Percentiles rank a stretch among this genome's conserved stretches.
Conservation (phyloP, 192 early-diverging fungal species). For the Coemansia sp. region DNA sequence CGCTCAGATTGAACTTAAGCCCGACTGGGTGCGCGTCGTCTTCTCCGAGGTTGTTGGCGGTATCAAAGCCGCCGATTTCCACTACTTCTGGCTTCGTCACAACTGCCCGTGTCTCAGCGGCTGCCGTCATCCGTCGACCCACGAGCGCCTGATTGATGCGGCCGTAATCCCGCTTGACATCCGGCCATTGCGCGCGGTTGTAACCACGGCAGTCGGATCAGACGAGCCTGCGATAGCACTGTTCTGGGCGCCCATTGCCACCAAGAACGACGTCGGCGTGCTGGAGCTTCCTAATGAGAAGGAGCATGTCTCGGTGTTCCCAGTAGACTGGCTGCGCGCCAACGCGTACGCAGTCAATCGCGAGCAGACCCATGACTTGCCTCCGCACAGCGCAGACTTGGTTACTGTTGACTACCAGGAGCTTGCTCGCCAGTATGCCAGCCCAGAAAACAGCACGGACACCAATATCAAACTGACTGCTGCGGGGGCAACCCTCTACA, state of each 20-base stretch:
- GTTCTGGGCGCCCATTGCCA: slow-evolving; percentile 41
- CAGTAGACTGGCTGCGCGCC: slow-evolving; percentile 33
- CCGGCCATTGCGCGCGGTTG: slow-evolving; percentile 30
- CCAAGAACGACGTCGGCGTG: slow-evolving; percentile 32
- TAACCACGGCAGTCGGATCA: not conserved
- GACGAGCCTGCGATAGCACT: slow-evolving; percentile 18
- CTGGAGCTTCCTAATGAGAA: slow-evolving; percentile 25
- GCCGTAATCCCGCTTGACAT: slow-evolving; percentile 42
- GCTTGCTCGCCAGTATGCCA: slow-evolving; percentile 6
- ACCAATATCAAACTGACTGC: not conserved
- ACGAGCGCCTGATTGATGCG: slow-evolving; percentile 49
- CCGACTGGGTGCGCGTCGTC: slow-evolving; percentile 44
- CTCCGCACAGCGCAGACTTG: slow-evolving; percentile 31
- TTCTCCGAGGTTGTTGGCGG: slow-evolving; percentile 8
- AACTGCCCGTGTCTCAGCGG: slow-evolving; percentile 52
- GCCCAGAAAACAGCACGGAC: not conserved
- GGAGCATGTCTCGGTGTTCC: slow-evolving; percentile 35
- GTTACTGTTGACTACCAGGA: slow-evolving; percentile 40
- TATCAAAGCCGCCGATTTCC: slow-evolving; percentile 30
- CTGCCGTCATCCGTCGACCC: slow-evolving; percentile 39
- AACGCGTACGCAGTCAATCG: slow-evolving; percentile 42
- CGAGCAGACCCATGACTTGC: slow-evolving; percentile 23
- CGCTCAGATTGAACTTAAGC: slow-evolving; percentile 32
- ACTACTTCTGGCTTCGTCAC: slow-evolving; percentile 55
- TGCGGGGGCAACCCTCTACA: slow-evolving; percentile 19